phyloP scores from a whole-genome alignment of 495 filamentous ascomycete genomes.

The Neurospora sp. region DNA sequence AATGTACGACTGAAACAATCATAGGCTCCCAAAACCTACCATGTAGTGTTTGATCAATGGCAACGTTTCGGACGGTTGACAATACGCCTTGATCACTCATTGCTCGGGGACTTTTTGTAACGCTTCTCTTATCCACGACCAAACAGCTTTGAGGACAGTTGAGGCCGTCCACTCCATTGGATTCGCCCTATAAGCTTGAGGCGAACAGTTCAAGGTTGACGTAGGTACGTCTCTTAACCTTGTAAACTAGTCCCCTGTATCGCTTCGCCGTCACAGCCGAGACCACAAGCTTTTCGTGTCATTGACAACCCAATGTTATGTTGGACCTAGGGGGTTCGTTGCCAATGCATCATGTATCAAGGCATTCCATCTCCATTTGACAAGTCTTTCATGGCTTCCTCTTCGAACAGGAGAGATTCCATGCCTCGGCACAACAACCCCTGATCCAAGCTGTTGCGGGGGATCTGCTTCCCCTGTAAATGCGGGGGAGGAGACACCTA shows the following conservation, averaged over 20 bases:
- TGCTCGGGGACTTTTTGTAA: neutral
- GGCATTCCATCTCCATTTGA: neutral
- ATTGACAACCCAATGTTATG: neutral
- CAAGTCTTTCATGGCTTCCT: neutral
- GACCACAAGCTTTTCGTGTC: neutral
- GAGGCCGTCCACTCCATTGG: neutral
- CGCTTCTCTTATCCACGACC: neutral
- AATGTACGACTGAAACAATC: neutral
- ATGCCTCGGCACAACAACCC: slow-evolving; percentile 9
- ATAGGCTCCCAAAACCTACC: neutral
- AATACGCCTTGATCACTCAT: neutral
- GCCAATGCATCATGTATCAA: neutral
- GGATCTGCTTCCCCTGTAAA: slow-evolving; percentile 9
- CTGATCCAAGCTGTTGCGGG: slow-evolving; percentile 3
- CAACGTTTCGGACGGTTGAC: neutral
- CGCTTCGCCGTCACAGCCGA: neutral
- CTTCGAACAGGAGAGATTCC: neutral
- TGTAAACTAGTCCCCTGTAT: neutral
- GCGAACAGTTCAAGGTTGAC: neutral
- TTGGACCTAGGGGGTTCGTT: neutral
- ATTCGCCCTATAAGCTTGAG: neutral
- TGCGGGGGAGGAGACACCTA: slow-evolving; percentile 7
- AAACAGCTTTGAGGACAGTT: neutral
- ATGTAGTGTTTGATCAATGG: neutral
- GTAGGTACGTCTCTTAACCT: neutral